A percentile compares a stretch with the other conserved stretches of the same genome.
Evolutionary conservation across 176 grass and related monocot species (phyloP).

Genomic region (Tillandsia fasciculata): DNA sequence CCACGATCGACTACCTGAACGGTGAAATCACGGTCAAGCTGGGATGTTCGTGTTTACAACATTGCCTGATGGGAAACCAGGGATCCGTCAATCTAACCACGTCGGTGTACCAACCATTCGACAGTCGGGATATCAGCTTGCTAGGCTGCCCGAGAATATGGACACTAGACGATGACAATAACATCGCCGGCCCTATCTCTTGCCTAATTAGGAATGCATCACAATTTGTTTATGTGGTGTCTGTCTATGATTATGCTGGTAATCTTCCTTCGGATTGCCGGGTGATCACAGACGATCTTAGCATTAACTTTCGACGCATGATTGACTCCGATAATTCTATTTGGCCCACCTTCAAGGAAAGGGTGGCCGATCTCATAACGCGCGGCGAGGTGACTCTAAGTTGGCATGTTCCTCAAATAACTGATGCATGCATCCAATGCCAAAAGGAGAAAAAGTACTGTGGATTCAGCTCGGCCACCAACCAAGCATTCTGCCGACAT

Average conservation of each 20-base stretch:
- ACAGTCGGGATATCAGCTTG: not conserved
- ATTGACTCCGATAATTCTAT: no score
- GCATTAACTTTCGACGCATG: no score
- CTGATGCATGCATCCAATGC: not conserved
- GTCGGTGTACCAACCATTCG: not conserved
- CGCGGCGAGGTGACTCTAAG: not conserved
- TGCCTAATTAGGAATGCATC: conserved; percentile 18
- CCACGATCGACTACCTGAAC: not conserved
- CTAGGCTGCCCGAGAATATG: conserved; percentile 9
- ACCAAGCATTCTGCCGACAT: conserved; percentile 23
- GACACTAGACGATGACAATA: not conserved
- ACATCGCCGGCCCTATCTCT: conserved; percentile 4
- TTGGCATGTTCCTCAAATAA: not conserved
- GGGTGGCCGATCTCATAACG: no score
- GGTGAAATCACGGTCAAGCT: conserved; percentile 6
- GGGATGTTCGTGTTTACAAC: not conserved
- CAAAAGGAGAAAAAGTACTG: conserved; percentile 8
- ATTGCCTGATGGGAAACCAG: conserved; percentile 11
- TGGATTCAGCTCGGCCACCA: conserved; percentile 20
- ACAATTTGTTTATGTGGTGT: conserved; percentile 12
- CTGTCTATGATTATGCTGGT: not conserved
- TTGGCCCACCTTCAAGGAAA: no score
- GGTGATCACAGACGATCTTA: no score
- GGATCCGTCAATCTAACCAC: conserved; percentile 13
- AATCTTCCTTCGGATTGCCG: conserved; percentile 4